Conservation (phyloP, 371 early-diverging fungal genomes). For the Zychaea mexicana region DNA sequence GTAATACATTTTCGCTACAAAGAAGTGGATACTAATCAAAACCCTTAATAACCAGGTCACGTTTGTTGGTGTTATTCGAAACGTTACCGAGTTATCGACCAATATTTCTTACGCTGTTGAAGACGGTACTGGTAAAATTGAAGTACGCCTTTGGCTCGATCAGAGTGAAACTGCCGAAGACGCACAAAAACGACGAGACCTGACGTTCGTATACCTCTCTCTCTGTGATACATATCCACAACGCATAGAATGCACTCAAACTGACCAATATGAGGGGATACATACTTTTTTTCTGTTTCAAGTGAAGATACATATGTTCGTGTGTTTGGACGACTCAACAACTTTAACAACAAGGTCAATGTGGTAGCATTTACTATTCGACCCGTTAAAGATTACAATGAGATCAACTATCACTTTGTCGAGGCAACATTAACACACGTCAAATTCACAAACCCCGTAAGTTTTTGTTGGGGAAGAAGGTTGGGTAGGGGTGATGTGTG, state of each 20-base stretch:
- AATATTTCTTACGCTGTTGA: constrained; percentile 67
- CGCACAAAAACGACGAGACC: constrained; percentile 18
- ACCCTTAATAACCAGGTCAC: no score
- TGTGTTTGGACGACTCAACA: constrained; percentile 65
- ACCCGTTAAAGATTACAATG: constrained; percentile 72
- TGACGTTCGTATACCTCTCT: constrained; percentile 12
- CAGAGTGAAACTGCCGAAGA: constrained; percentile 37
- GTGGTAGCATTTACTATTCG: constrained; percentile 56
- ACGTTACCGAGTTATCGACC: constrained; percentile 52
- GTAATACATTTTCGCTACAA: no score
- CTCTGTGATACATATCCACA: neutral
- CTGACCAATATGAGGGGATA: no score
- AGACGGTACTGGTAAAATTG: constrained; percentile 79
- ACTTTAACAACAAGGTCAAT: constrained; percentile 57
- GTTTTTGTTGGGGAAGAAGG: neutral
- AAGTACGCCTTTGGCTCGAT: constrained; percentile 68
- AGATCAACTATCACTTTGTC: constrained; percentile 73
- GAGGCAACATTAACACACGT: constrained; percentile 68
- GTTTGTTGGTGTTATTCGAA: constrained; percentile 69
- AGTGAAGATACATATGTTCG: constrained; percentile 66
- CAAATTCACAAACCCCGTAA: constrained; percentile 33
- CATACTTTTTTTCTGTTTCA: neutral
- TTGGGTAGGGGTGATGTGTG: no score
- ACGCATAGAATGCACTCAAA: neutral
- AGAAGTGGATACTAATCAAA: no score